Evolutionary conservation across 2,329 filamentous ascomycete species (phyloP).

Genomic region (Aspergillus fijiensis): DNA sequence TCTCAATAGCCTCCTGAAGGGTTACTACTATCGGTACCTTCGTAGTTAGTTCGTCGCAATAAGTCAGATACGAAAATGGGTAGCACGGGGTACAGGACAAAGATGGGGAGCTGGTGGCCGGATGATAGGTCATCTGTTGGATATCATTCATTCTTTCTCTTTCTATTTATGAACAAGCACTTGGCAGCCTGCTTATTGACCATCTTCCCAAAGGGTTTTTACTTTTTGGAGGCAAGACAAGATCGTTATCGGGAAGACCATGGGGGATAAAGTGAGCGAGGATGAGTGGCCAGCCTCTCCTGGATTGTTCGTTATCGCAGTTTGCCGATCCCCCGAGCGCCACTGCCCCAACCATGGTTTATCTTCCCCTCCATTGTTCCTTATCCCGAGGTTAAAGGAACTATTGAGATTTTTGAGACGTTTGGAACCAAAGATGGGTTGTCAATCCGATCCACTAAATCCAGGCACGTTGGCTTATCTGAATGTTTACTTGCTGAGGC

Average conservation of each 20-base stretch:
- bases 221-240: not conserved
- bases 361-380: not conserved
- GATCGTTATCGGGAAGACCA: not conserved
- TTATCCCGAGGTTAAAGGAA: not conserved
- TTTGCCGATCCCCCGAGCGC: conserved; percentile 9
- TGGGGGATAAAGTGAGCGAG: not conserved
- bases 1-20: not conserved
- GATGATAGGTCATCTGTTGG: conserved; percentile 12
- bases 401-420: not conserved
- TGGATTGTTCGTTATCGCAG: conserved; percentile 7
- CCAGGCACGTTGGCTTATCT: conserved; percentile 8
- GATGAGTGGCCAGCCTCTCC: not conserved
- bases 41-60: not conserved
- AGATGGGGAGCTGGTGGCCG: conserved; percentile 12
- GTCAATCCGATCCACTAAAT: not conserved
- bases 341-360: conserved; percentile 7
- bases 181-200: not conserved
- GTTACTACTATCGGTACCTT: not conserved
- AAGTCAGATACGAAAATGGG: conserved; percentile 1
- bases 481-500: conserved; percentile 1
- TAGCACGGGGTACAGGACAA: conserved; percentile 15
- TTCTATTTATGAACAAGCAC: not conserved
- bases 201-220: not conserved
- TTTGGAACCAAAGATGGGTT: not conserved
- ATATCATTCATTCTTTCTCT: conserved; percentile 1